Conservation (phyloP, 441 rosid genomes). For the Adansonia madagascariensis region DNA sequence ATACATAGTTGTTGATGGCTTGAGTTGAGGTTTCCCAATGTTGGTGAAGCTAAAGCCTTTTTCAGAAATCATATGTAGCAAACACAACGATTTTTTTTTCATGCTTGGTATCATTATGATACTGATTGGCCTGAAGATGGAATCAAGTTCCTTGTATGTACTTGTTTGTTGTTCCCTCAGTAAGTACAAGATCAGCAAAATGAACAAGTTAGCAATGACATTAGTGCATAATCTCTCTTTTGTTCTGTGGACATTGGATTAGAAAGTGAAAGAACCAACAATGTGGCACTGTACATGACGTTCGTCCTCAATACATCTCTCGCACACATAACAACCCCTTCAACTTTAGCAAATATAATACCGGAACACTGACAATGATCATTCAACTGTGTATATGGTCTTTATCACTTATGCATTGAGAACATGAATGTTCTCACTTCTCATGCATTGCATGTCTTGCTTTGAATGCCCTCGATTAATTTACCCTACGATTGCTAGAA, state of each 20-base stretch:
- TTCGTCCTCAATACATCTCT: not conserved
- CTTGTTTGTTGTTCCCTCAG: not conserved
- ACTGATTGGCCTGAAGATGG: not conserved
- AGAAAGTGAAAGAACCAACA: not conserved
- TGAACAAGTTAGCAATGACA: not conserved
- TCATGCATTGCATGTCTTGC: not conserved
- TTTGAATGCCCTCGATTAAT: not conserved
- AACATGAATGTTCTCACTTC: slow-evolving; percentile 6
- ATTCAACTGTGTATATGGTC: not conserved
- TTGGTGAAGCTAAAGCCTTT: not conserved
- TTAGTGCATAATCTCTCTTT: not conserved
- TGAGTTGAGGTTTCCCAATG: not conserved
- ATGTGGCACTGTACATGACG: not conserved
- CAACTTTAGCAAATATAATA: not conserved
- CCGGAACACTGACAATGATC: not conserved
- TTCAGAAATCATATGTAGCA: not conserved
- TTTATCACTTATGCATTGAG: not conserved
- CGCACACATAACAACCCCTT: not conserved
- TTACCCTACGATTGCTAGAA: not conserved
- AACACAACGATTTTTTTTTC: not conserved
- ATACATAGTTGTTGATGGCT: not conserved
- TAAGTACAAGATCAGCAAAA: not conserved
- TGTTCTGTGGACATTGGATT: not conserved
- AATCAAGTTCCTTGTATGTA: not conserved
- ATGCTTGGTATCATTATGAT: not conserved